These are phyloP conservation scores for Cenchrus americanus DNA, from an alignment of 176 grass and related monocot genomes.

Conservation along the genomic window DNA sequence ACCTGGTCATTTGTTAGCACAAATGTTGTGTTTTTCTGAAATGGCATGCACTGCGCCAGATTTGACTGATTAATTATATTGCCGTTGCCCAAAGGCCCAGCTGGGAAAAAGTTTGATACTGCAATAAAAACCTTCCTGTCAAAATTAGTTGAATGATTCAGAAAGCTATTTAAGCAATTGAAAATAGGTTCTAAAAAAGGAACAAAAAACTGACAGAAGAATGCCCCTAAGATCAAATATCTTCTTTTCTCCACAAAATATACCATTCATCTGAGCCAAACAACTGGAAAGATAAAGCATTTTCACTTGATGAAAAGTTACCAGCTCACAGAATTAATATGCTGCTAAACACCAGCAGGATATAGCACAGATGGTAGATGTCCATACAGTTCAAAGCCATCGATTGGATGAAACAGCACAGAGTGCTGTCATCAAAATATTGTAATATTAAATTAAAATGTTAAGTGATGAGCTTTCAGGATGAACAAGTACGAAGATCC, in stretches of 20 bases:
- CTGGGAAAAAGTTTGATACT: constrained; percentile 72
- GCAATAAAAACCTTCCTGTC: constrained; percentile 87
- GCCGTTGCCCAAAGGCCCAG: constrained; percentile 63
- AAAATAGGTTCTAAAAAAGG: constrained; percentile 30
- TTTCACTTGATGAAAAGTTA: constrained; percentile 14
- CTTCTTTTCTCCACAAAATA: constrained; percentile 29
- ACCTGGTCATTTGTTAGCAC: constrained; percentile 89
- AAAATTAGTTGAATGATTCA: constrained; percentile 69
- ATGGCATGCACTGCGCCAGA: constrained; percentile 79
- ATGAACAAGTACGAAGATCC: constrained; percentile 12
- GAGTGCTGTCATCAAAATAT: constrained; percentile 24
- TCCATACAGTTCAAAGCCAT: constrained; percentile 8
- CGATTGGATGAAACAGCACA: constrained; percentile 33
- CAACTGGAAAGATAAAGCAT: constrained; percentile 1
- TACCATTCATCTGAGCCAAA: constrained; percentile 17
- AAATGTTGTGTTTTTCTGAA: constrained; percentile 80
- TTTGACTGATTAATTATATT: constrained; percentile 58
- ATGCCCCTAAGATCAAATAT: constrained; percentile 6
- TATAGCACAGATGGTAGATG: constrained; percentile 11
- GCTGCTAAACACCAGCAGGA: background rate
- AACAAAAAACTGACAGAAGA: constrained; percentile 16
- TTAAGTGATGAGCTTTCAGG: constrained; percentile 6
- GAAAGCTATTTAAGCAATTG: constrained; percentile 44
- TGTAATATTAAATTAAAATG: constrained; percentile 11
- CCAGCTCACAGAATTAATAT: constrained; percentile 8